Evolutionary conservation across 1,284 basidiomycete genomes (phyloP), one percentile per base, ranked within the genome.

Genomic region (Pseudozyma pruni): DNA sequence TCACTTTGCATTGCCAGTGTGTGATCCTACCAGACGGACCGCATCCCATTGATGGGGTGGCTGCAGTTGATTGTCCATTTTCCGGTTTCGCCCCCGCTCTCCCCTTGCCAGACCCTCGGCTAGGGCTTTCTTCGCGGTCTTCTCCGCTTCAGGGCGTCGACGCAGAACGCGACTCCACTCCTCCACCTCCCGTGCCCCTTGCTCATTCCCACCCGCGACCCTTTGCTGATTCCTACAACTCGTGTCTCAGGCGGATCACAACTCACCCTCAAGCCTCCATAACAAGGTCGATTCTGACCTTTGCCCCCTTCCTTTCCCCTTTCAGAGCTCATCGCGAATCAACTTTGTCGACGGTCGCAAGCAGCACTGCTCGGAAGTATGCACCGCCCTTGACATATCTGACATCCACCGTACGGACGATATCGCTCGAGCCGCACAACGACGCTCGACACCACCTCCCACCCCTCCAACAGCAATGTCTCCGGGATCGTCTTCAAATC

Each of bases 401-500:
- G 11, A 11, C 27, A 29, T 6, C 27, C 27, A 29, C 20, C 37
- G 13, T 8, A 38, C 37, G n/a, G 16, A 16, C 20, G 22, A 13
- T 13, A 25, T 4, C 22, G n/a, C 20, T 13, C 5, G 22, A 14
- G 16, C 22, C 11, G 22, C 20, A 5, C 39, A 19, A 20, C 22
- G 16, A 20, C 39, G 8, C 22, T 14, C 16, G 13, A 5, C 20
- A 17, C 13, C 39, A 20, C 22, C 16, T 40, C 39, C 22, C 20
- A 25, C 11, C 8, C n/a, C 7, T 20, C 42, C 2, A 17, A 20
- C 8, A 38, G 50, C 13, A 20, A 63, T 70, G 57, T 51, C 68
- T 16, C 55, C 57, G 11, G 61, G 49, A 40, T 57, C 61, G 10
- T 66, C 57, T 3, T 50, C 68, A 20, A 41, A 29, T n/a, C 54